phyloP scores from a whole-genome alignment of 1,284 basidiomycete species.

The Cystobasidium pallidum region DNA sequence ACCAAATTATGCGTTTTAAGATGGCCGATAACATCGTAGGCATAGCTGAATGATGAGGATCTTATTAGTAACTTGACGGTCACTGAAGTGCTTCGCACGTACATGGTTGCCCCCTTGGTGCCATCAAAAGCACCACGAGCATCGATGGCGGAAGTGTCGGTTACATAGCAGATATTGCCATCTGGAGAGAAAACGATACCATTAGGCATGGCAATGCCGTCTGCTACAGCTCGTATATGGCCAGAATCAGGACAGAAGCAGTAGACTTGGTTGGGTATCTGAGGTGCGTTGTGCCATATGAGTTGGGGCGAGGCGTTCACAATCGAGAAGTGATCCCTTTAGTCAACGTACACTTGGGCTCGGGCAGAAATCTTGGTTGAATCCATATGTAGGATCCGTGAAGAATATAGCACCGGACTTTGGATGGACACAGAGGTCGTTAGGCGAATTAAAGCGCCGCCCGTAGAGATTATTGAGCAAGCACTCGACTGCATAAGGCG shows the following conservation, averaged over 20 bases:
- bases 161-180: constrained; percentile 44
- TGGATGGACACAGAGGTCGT: constrained; percentile 60
- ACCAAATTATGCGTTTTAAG: constrained; percentile 9
- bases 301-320: no score
- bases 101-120: constrained; percentile 50
- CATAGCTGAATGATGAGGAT: not conserved
- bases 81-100: constrained; percentile 40
- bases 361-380: constrained; percentile 52
- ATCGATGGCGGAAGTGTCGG: constrained; percentile 49
- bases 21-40: constrained; percentile 9
- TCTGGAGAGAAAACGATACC: constrained; percentile 47
- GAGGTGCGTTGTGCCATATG: not conserved
- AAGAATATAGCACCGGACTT: constrained; percentile 59
- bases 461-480: constrained; percentile 57
- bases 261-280: constrained; percentile 50
- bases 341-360: constrained; percentile 25
- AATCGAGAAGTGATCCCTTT: no score
- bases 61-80: constrained; percentile 12
- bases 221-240: constrained; percentile 45
- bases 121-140: constrained; percentile 52
- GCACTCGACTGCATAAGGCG: constrained; percentile 10
- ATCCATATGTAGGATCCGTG: constrained; percentile 55
- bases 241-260: constrained; percentile 49
- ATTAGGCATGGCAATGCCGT: constrained; percentile 45
- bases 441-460: constrained; percentile 50